These are phyloP conservation scores for Talaromyces sp. DNA, from an alignment of 2,329 filamentous ascomycete species.

Conservation along the genomic window DNA sequence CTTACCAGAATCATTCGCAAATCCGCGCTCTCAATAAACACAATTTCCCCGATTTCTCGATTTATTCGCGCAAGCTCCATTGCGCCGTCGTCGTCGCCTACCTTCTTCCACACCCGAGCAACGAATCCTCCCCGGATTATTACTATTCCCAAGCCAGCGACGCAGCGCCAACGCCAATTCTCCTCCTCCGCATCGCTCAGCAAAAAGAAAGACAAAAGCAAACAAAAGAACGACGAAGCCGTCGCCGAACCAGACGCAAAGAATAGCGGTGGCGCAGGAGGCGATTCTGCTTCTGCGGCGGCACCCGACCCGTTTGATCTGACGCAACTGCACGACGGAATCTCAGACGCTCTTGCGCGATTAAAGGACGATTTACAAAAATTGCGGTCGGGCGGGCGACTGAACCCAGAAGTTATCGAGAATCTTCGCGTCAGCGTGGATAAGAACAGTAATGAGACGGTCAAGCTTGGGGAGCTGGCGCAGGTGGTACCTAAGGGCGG, in stretches of 20 bases:
- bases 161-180: conserved; percentile 7
- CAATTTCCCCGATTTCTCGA: background rate
- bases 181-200: conserved; percentile 2
- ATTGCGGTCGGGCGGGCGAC: conserved; percentile 57
- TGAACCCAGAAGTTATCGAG: conserved; percentile 61
- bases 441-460: conserved; percentile 49
- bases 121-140: background rate
- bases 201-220: conserved; percentile 13
- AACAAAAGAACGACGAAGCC: conserved; percentile 2
- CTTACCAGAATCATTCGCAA: background rate
- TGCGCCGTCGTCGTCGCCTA: background rate
- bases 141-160: background rate
- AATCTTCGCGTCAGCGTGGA: conserved; percentile 55
- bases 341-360: conserved; percentile 51
- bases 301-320: conserved; percentile 58
- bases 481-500: conserved; percentile 64
- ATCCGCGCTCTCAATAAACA: background rate
- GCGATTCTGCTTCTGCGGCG: conserved; percentile 19
- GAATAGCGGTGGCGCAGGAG: conserved; percentile 9
- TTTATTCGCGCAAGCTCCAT: background rate
- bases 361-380: conserved; percentile 60
- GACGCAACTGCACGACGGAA: conserved; percentile 51
- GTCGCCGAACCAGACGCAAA: background rate
- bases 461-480: conserved; percentile 58
- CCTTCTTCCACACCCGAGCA: background rate